Base-by-base conservation (phyloP, 2,329 filamentous ascomycete species). In the Fusarium falciforme region DNA sequence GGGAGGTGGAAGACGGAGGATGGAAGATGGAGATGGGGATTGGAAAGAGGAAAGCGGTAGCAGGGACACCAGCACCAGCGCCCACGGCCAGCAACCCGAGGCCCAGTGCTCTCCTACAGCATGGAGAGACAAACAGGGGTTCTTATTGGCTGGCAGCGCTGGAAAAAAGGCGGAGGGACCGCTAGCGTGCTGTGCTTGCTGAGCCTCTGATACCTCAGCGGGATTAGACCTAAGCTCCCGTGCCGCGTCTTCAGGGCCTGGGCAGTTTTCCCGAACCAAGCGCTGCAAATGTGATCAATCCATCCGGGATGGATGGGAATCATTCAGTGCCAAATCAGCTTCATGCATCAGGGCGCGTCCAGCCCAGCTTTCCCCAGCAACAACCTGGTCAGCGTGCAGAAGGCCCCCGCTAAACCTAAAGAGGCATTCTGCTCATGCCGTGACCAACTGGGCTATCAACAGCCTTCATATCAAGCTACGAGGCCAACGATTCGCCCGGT, bases 61-160 rank as follows among this genome's bases (percentile, higher is more conserved):
- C 47, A 76, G 64, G 67, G 64, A 64, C 70, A 44, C 40, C 40
- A 44, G 40, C 12, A 70, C 63, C 35, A 17, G 36, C 36, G 17
- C 36, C 67, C 54, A 73, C 68, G 67, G 67, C 68, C 72, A 71
- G 60, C 67, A 73, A 68, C 67, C 73, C 72, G 67, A 76, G 67
- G 70, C 63, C 64, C 71, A 76, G 47, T 74, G 33, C 57, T 60
- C 22, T 54, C 55, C 42, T 57, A 64, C 65, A 75, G 70, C 68
- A 71, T 72, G 68, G 69, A 73, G 66, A 65, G 60, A n/a, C 29
- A 55, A 68, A 29, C 6, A 61, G 54, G 49, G 49, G 33, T 7
- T 52, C 7, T 64, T 33, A 76, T 76, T 76, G 74, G 74, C 20
- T 31, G 17, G 4, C 11, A 4, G 14, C 20, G 12, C 25, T 14